These are phyloP conservation scores for Bolboschoenus planiculmis DNA, from an alignment of 176 grass and related monocot genomes.

Conservation along the genomic window DNA sequence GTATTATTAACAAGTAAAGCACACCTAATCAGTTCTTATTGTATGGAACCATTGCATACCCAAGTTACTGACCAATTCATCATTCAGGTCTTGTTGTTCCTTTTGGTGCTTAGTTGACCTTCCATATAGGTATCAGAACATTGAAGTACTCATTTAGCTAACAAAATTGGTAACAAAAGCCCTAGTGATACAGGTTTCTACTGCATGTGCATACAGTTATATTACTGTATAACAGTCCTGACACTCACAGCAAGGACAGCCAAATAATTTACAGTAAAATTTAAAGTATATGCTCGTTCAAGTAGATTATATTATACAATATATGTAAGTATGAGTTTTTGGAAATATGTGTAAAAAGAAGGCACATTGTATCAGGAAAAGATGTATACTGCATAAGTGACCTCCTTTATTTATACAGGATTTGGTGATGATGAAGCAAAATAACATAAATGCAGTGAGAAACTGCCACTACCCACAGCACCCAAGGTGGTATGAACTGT, in stretches of 20 bases:
- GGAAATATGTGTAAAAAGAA: neutral
- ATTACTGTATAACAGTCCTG: neutral
- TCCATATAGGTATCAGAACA: no score
- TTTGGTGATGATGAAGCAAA: conserved; percentile 92
- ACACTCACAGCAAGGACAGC: neutral
- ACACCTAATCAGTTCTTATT: neutral
- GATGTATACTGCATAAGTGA: neutral
- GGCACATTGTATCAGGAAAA: neutral
- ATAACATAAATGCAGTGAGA: conserved; percentile 95
- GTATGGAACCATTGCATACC: neutral
- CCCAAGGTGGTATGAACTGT: conserved; percentile 91
- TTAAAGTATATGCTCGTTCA: neutral
- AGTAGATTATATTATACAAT: neutral
- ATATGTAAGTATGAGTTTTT: neutral
- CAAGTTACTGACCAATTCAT: neutral
- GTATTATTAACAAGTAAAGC: neutral
- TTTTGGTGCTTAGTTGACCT: no score
- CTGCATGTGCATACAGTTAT: neutral
- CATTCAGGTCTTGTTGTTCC: neutral
- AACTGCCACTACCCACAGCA: conserved; percentile 98
- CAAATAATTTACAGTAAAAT: neutral
- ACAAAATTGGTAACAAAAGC: neutral
- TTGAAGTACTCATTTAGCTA: no score
- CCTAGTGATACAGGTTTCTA: neutral
- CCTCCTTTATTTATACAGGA: conserved; percentile 37